These are phyloP conservation scores for Kwoniella mangroviensis DNA, from an alignment of 768 basidiomycete genomes.

Conservation along the genomic window DNA sequence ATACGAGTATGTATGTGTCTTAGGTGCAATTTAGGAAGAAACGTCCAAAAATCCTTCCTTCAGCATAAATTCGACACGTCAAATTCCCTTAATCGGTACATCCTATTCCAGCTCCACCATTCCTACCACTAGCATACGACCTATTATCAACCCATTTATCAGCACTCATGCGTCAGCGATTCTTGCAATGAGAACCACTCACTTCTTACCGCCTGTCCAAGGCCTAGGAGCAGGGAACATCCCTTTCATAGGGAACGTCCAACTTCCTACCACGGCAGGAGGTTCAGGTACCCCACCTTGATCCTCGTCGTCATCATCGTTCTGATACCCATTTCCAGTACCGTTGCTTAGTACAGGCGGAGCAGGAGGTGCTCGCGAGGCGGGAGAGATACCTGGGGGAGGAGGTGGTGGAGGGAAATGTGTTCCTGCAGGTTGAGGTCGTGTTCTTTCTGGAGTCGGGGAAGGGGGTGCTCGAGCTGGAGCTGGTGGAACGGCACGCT, in stretches of 20 bases:
- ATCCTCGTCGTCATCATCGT: conserved; percentile 16
- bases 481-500: conserved; percentile 29
- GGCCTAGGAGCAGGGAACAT: conserved; percentile 56
- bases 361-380: conserved; percentile 31
- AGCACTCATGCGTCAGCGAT: not conserved
- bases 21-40: not conserved
- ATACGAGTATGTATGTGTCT: too few relatives aligned
- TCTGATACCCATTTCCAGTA: not conserved
- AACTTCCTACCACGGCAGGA: conserved; percentile 51
- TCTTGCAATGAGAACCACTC: conserved; percentile 25
- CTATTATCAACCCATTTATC: conserved; percentile 17
- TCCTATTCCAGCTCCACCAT: conserved; percentile 43
- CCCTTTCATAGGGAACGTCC: conserved; percentile 57
- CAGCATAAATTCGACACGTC: not conserved
- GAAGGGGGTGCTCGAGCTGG: conserved; percentile 25
- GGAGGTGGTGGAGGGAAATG: conserved; percentile 49
- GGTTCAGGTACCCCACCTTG: conserved; percentile 43
- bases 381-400: conserved; percentile 34
- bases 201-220: conserved; percentile 48
- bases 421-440: conserved; percentile 42
- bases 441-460: conserved; percentile 31
- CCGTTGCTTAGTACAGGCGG: conserved; percentile 35
- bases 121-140: conserved; percentile 47
- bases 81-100: conserved; percentile 21
- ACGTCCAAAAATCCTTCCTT: not conserved